Percentiles rank a stretch among this genome's conserved stretches.
phyloP scores from a whole-genome alignment of 768 basidiomycete genomes.

The Cystobasidium onofrii region DNA sequence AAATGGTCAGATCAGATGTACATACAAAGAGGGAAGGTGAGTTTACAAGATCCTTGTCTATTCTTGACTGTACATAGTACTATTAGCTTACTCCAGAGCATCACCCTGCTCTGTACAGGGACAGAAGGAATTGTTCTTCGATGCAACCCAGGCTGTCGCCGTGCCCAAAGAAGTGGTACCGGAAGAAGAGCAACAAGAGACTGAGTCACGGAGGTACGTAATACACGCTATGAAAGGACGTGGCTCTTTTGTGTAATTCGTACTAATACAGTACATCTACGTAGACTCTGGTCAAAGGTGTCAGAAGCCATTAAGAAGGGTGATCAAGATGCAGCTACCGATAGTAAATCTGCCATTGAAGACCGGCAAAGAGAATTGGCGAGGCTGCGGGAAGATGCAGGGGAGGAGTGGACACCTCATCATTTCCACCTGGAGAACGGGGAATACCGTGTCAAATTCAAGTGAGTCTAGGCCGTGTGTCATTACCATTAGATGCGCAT shows the following conservation, averaged over 20 bases:
- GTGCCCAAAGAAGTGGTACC: constrained; percentile 76
- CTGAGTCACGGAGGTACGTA: constrained; percentile 74
- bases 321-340: constrained; percentile 91
- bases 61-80: neutral
- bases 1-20: constrained; percentile 89
- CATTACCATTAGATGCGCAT: too few relatives aligned
- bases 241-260: too few relatives aligned
- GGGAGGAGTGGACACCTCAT: constrained; percentile 60
- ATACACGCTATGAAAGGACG: neutral
- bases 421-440: constrained; percentile 74
- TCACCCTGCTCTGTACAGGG: constrained; percentile 48
- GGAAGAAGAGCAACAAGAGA: constrained; percentile 75
- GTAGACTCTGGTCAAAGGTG: constrained; percentile 69
- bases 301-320: constrained; percentile 75
- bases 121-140: constrained; percentile 69
- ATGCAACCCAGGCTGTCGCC: constrained; percentile 65
- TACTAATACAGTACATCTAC: neutral
- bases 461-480: constrained; percentile 55
- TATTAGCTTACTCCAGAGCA: neutral
- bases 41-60: constrained; percentile 33
- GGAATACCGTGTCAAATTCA: constrained; percentile 72
- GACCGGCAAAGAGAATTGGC: constrained; percentile 80
- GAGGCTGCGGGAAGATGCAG: constrained; percentile 63
- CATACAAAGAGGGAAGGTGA: constrained; percentile 62
- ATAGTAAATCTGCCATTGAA: constrained; percentile 80